Evolutionary conservation across 2,329 filamentous ascomycete genomes (phyloP).

Genomic region (Sclerotinia minor): DNA sequence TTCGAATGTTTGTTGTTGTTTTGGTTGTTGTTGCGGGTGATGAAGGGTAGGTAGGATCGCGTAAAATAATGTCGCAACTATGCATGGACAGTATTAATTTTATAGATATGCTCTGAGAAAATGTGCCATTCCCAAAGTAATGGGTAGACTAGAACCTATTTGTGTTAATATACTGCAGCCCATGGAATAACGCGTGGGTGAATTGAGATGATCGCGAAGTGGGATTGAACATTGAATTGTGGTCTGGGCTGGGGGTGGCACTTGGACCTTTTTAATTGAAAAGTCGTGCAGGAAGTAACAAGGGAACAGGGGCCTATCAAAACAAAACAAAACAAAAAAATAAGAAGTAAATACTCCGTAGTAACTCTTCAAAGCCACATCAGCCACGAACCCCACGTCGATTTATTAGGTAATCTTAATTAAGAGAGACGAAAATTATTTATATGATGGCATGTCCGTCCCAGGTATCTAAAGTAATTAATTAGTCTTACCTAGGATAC

Average conservation of each 20-base stretch:
- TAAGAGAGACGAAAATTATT: not conserved
- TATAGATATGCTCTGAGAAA: not conserved
- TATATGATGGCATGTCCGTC: not conserved
- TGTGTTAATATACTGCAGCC: conserved; percentile 9
- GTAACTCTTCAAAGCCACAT: not conserved
- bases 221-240: conserved; percentile 20
- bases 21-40: conserved; percentile 7
- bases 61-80: conserved; percentile 12
- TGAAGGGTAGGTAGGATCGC: conserved; percentile 14
- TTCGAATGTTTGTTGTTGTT: conserved; percentile 23
- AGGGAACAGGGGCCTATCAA: conserved; percentile 16
- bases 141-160: conserved; percentile 9
- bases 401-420: not conserved
- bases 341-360: not conserved
- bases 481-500: no score
- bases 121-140: not conserved
- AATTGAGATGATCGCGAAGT: conserved; percentile 21
- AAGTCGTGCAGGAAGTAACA: conserved; percentile 17
- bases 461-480: no score
- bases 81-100: not conserved
- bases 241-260: conserved; percentile 14
- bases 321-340: conserved; percentile 18
- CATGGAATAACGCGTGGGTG: conserved; percentile 20
- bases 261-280: conserved; percentile 19
- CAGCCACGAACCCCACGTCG: conserved; percentile 13